Evolutionary conservation across 176 grass and related monocot species (phyloP), one percentile per base, ranked within the genome.

Genomic region (Carex myosuroides): DNA sequence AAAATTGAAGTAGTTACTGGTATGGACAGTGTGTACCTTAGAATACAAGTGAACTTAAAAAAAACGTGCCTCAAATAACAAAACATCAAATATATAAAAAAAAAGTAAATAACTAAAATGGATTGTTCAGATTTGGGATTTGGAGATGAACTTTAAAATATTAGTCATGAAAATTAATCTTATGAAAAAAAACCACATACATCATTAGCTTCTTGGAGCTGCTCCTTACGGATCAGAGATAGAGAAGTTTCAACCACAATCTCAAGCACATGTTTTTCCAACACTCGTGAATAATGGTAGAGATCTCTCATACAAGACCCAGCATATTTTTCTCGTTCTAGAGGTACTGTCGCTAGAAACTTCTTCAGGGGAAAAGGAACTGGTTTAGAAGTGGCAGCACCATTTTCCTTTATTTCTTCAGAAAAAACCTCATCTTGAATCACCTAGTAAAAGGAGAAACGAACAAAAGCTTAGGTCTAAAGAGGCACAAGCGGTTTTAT

Each of bases 121-220:
- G 4, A 76, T 22, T 70, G 66, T 70, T 70, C 9, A 16, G 13
- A 41, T 41, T 70, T 39, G 33, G 33, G 16, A 39, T 37, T 70
- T 41, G 14, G 32, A 41, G 66, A 18, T 70, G 33, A 70, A 70
- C 14, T 70, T 41, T 18, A 70, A 70, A 70, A 7, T 20, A 20
- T 14, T 35, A 79, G 53, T 20, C 18, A 72, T 57, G 11, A 72
- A 59, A 64, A 56, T 70, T 80, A 61, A 46, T 17, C 35, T 14
- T 29, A 62, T 83, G n/a, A 65, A 48, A 59, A 41, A 41, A 76
- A 35, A 35, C 16, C 29, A 71, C 92, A 89, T 89, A 97, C 92
- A 90, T 98, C 90, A 90, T 79, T 87, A 82, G 95, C 92, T 80
- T 93, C 92, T 85, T 89, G 65, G 85, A 98, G 92, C 74, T 93